Conservation (phyloP, 306 rosid genomes). For the Lathyrus sativus region DNA sequence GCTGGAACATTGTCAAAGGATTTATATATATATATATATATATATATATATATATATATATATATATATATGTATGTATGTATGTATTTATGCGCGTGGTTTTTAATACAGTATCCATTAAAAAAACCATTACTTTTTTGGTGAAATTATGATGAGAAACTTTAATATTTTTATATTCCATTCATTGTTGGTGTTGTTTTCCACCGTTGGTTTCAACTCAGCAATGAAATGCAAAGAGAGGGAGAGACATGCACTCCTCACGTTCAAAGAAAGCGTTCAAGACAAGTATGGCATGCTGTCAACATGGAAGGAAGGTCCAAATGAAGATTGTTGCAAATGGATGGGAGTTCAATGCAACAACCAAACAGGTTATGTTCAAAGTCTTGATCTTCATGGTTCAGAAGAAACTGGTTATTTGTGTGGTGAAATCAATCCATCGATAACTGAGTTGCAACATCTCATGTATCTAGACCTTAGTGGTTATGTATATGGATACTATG, state of each 20-base stretch:
- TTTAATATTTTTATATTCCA: background rate
- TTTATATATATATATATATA: no score
- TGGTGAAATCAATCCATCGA: background rate
- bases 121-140: background rate
- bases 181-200: background rate
- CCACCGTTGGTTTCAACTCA: background rate
- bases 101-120: no score
- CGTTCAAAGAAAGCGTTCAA: conserved; percentile 8
- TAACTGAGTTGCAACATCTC: conserved; percentile 2
- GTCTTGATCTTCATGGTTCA: background rate
- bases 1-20: no score
- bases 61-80: no score
- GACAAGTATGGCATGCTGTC: conserved; percentile 3
- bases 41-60: no score
- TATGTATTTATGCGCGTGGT: no score
- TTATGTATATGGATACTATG: no score
- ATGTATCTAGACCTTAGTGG: background rate
- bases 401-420: background rate
- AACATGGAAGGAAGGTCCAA: conserved; percentile 4
- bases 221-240: background rate
- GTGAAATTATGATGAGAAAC: background rate
- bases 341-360: background rate
- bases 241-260: conserved; percentile 14
- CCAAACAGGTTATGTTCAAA: conserved; percentile 8
- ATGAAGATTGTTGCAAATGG: background rate